Evolutionary conservation across 371 early-diverging fungal genomes (phyloP), one percentile per base, ranked within the genome.

Genomic region (Massospora cicadina): DNA sequence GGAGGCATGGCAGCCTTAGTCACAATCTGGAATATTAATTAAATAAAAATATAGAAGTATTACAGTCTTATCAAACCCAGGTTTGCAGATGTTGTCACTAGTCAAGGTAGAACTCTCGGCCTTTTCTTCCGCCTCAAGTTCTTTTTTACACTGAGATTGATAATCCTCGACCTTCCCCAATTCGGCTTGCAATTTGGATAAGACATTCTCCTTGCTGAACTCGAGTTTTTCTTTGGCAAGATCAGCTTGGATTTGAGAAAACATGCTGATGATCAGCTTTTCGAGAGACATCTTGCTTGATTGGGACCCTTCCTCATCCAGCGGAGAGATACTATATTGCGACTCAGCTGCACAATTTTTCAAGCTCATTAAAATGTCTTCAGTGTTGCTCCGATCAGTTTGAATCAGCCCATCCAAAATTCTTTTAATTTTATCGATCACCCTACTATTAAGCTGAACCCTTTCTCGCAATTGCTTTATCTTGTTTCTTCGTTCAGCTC

Each of bases 401-500:
- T 63, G 33, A 32, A 61, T 54, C 27, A 74, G 26, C 27, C 65
- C 57, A 3, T 53, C 53, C 0, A 69, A 65, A 30, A 80, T 65
- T 0, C 68, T 65, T 17, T 75, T 69, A 28, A 87, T 73, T 57
- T 73, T 68, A 28, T 66, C 68, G 21, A 82, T 67, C 26, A 82
- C 73, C 26, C 74, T 73, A 59, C 77, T 72, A 73, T 88, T 83
- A 54, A 79, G 71, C 21, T 71, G 72, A 21, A 82, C 72, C 57
- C 87, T 81, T 33, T 75, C 67, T 57, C 76, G 71, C n/a, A 89
- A 73, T 30, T 79, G 74, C 7, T 76, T 80, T 58, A 88, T 86
- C 67, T 87, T 83, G 55, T 80, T 77, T 56, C 79, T 79, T 7
- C 97, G 87, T 67, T 85, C 88, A 10, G 87, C 86, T 26, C 97